Percentiles rank a stretch among this genome's conserved stretches.
Conservation (phyloP, 2,329 filamentous ascomycete species). For the Laburnicola sp. region DNA sequence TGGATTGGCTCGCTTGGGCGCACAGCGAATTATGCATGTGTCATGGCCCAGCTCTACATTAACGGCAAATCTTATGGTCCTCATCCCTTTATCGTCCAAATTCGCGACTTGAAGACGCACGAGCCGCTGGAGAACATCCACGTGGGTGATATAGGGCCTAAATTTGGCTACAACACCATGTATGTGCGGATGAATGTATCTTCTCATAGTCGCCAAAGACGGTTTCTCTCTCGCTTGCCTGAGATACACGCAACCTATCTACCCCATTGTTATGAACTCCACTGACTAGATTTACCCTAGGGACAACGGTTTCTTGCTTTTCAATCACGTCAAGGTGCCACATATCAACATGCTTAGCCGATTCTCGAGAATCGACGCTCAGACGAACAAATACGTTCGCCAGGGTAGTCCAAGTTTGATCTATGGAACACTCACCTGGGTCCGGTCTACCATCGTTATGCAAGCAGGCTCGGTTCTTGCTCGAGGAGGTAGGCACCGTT, state of each 20-base stretch:
- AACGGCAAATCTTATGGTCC: conserved; percentile 70
- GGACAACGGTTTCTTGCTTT: conserved; percentile 79
- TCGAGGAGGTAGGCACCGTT: no score
- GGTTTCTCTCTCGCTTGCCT: no score
- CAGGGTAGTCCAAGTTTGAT: conserved; percentile 68
- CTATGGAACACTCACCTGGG: conserved; percentile 76
- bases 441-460: conserved; percentile 73
- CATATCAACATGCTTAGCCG: conserved; percentile 72
- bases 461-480: conserved; percentile 72
- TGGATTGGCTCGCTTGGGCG: conserved; percentile 80
- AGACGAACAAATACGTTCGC: conserved; percentile 68
- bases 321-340: conserved; percentile 75
- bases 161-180: conserved; percentile 52
- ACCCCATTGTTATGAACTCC: no score
- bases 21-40: conserved; percentile 74
- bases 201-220: no score
- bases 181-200: no score
- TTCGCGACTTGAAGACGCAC: conserved; percentile 59
- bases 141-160: conserved; percentile 79
- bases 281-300: no score
- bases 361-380: conserved; percentile 70
- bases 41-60: conserved; percentile 76
- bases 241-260: no score
- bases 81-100: conserved; percentile 77
- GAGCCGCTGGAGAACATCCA: conserved; percentile 59